Base-by-base conservation (phyloP, 495 filamentous ascomycete genomes). In the Cenococcum geophilum region DNA sequence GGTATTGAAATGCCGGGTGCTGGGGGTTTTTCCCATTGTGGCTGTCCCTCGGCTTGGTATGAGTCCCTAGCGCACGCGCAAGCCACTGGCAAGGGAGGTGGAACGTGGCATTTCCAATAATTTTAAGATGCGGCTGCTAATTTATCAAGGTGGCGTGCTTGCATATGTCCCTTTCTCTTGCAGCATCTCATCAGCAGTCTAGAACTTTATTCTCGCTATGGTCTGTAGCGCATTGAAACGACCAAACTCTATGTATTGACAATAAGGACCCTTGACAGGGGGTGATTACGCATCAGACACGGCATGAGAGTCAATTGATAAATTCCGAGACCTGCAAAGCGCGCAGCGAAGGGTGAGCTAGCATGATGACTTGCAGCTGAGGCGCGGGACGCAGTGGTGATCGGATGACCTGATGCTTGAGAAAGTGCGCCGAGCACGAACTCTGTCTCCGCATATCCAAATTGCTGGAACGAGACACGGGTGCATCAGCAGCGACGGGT, bases 1-100 rank as follows among this genome's bases (percentile, higher is more conserved):
- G 40, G 18, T 45, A 18, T 18, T 14, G 40, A 45, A 45, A 18
- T 52, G 49, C 20, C 16, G 5, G 45, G 14, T 16, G 45, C 45
- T 49, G 45, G 10, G 56, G n/a, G 35, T 42, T 35, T 22, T 42
- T 57, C 56, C 56, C 62, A 57, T 68, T 64, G 65, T 64, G 65
- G 65, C 65, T 57, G 51, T 9, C 42, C 12, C 57, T 51, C 42
- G 4, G 60, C 58, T 53, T 32, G 48, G 42, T 23, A 61, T 64
- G 58, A 52, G 57, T 49, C 51, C 20, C 25, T 43, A 40, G 43
- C 34, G 55, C 45, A 59, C 22, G 25, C 47, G 55, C 55, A 36
- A 62, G 59, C 63, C 63, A 66, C 59, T 10, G 11, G 40, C 40
- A 45, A 16, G 27, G 27, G 18, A 14, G 14, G 11, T 45, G 40